Evolutionary conservation across 352 stramenopile genomes (phyloP).

Genomic region (Phytophthora fragariae): DNA sequence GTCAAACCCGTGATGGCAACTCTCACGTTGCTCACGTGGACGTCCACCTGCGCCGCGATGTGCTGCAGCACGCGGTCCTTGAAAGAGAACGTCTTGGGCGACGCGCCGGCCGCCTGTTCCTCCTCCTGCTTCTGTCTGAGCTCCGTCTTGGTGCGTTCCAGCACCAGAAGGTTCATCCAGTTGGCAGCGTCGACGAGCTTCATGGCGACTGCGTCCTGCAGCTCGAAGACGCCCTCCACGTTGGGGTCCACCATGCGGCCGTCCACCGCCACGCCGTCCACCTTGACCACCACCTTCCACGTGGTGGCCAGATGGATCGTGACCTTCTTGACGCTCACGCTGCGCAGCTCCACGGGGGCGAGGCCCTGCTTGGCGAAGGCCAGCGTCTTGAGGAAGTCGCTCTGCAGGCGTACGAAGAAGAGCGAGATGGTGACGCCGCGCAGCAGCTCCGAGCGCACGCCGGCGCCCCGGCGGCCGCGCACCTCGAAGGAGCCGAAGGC

Average conservation of each 20-base stretch:
- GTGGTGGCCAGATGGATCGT: conserved; percentile 56
- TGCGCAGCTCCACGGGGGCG: conserved; percentile 50
- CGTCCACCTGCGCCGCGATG: conserved; percentile 65
- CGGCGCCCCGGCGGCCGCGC: conserved; percentile 24
- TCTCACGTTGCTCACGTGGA: conserved; percentile 55
- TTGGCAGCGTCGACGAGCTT: conserved; percentile 55
- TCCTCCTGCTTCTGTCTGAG: conserved; percentile 41
- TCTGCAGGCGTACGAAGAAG: conserved; percentile 60
- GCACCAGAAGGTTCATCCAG: conserved; percentile 45
- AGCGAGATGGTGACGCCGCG: conserved; percentile 61
- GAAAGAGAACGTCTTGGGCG: conserved; percentile 52
- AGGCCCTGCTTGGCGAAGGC: conserved; percentile 67
- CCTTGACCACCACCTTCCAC: conserved; percentile 63
- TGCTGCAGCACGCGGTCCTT: conserved; percentile 72
- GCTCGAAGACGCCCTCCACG: conserved; percentile 44
- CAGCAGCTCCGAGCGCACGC: conserved; percentile 27
- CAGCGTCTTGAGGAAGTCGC: conserved; percentile 62
- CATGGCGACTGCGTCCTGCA: conserved; percentile 64
- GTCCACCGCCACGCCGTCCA: conserved; percentile 58
- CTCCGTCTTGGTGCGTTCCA: conserved; percentile 49
- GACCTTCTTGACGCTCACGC: conserved; percentile 52
- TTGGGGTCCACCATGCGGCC: conserved; percentile 57
- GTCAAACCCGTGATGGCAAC: conserved; percentile 48
- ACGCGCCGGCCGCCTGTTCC: conserved; percentile 13
- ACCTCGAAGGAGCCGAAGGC: conserved; percentile 55